A percentile compares a stretch with the other conserved stretches of the same genome.
These are phyloP conservation scores for Arabis hirsuta DNA, from an alignment of 345 rosid species.

Conservation along the genomic window DNA sequence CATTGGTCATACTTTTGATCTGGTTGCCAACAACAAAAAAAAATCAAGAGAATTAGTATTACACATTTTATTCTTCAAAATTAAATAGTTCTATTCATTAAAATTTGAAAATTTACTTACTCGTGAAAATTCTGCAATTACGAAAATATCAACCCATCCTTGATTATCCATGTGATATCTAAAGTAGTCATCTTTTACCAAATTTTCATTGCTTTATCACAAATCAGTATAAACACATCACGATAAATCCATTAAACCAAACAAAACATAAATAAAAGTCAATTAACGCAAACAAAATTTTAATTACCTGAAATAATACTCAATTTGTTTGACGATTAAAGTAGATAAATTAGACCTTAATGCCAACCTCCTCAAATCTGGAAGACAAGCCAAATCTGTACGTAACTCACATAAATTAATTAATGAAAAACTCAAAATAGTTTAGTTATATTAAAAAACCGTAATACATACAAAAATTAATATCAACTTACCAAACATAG, in stretches of 20 bases:
- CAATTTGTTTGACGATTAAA: not conserved
- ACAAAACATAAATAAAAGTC: not conserved
- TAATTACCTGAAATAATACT: slow-evolving; percentile 27
- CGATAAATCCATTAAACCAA: not conserved
- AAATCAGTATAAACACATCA: not conserved
- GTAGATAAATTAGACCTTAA: not conserved
- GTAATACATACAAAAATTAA: not conserved
- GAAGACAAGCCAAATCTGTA: slow-evolving; percentile 4
- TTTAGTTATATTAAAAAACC: not conserved
- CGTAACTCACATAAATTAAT: not conserved
- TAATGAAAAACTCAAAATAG: not conserved
- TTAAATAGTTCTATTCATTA: not conserved
- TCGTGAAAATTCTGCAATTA: slow-evolving; percentile 16
- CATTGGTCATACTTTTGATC: slow-evolving; percentile 24
- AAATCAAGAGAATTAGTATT: not conserved
- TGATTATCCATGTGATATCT: slow-evolving; percentile 19
- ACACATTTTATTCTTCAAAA: not conserved
- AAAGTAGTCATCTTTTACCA: slow-evolving; percentile 12
- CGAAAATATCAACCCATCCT: slow-evolving; percentile 25
- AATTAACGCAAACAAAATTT: not conserved
- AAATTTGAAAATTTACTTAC: slow-evolving; percentile 1
- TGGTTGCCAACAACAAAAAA: not conserved
- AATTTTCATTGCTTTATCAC: slow-evolving; percentile 12
- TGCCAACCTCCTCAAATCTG: not conserved
- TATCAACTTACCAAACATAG: not conserved